Percentiles rank a stretch among this genome's conserved stretches.
phyloP scores from a whole-genome alignment of 192 early-diverging fungal genomes.

The Podila epigama region DNA sequence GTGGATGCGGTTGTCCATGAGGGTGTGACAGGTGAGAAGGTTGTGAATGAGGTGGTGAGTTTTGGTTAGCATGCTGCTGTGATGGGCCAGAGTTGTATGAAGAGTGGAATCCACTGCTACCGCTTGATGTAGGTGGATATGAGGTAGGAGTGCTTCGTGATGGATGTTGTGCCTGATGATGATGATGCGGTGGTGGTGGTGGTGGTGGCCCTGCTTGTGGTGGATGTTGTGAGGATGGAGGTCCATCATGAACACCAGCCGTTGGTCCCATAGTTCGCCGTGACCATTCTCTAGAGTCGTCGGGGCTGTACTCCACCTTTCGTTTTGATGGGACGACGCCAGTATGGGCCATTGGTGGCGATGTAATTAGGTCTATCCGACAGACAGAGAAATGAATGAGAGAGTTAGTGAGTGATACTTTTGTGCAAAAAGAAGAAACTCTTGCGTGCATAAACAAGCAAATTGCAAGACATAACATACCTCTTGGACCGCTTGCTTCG shows the following conservation, averaged over 20 bases:
- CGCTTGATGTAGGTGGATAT: not conserved
- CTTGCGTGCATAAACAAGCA: not conserved
- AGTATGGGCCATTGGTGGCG: slow-evolving; percentile 15
- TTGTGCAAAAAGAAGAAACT: not conserved
- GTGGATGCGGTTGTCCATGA: slow-evolving; percentile 1
- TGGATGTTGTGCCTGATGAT: not conserved
- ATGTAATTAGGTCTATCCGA: slow-evolving; percentile 29
- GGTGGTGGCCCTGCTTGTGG: slow-evolving; percentile 1
- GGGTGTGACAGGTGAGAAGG: slow-evolving; percentile 5
- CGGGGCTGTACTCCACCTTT: slow-evolving; percentile 28
- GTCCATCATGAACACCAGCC: not conserved
- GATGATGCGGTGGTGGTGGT: not conserved
- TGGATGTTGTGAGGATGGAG: slow-evolving; percentile 2
- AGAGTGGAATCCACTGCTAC: slow-evolving; percentile 18
- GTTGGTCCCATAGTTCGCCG: slow-evolving; percentile 5
- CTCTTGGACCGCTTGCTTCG: slow-evolving; percentile 20
- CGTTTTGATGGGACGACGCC: slow-evolving; percentile 40
- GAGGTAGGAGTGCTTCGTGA: too few species aligned
- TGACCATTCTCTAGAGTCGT: slow-evolving; percentile 26
- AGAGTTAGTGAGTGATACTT: not conserved
- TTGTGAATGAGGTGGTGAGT: not conserved
- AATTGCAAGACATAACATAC: not conserved
- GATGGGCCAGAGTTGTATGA: slow-evolving; percentile 6
- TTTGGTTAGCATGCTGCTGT: not conserved
- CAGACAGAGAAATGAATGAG: not conserved